phyloP scores from a whole-genome alignment of 208 protist species.

The Leishmania guyanensis region DNA sequence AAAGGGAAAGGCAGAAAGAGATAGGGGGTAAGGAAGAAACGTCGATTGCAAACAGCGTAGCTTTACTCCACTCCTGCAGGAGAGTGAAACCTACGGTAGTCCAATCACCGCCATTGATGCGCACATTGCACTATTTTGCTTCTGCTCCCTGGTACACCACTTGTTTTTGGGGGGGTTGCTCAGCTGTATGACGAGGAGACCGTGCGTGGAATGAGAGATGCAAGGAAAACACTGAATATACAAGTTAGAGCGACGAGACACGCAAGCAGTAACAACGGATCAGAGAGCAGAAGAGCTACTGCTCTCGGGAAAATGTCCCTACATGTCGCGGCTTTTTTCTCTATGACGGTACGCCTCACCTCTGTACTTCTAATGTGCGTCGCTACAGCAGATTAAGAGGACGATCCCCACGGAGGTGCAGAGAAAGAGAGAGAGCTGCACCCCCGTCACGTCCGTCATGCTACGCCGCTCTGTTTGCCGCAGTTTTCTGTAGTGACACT shows the following conservation, averaged over 20 bases:
- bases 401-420: background rate
- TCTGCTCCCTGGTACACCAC: too few species aligned
- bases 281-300: background rate
- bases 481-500: background rate
- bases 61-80: background rate
- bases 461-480: background rate
- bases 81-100: background rate
- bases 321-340: background rate
- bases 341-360: background rate
- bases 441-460: background rate
- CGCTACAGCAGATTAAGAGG: background rate
- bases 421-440: background rate
- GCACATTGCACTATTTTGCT: background rate
- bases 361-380: background rate
- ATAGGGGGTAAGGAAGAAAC: background rate
- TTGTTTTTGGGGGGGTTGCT: background rate
- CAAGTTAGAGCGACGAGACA: background rate
- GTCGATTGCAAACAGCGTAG: background rate
- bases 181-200: background rate
- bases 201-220: background rate
- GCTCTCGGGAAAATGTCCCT: background rate
- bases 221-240: background rate
- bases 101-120: background rate
- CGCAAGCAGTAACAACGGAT: background rate
- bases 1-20: background rate